Base-by-base conservation (phyloP, 805 yeast genomes). In the Dipodascus albidus region DNA sequence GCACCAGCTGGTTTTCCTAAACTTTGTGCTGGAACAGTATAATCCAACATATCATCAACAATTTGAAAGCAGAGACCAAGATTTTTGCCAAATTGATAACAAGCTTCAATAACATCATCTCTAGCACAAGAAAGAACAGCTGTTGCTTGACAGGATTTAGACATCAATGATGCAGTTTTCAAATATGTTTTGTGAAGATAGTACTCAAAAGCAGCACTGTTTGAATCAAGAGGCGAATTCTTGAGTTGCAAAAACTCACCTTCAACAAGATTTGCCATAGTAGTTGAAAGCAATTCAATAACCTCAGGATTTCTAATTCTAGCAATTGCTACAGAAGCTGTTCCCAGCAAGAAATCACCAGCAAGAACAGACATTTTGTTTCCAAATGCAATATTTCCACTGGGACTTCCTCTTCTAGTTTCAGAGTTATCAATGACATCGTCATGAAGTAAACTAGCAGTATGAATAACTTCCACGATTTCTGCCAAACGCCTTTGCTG, bases 221-320 rank as follows among this genome's bases (percentile, higher is more conserved):
- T 66, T 55, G 85, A 87, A 56, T 66, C 65, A 47, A 85, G 71
- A 4, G 90, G 93, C 0, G 96, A 88, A 70, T 93, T 93, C 62
- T 91, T 90, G 73, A 93, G 78, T 71, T 93, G 99, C 98, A 93
- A 93, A 67, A 93, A 91, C 71, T 93, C 99, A 51, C 99, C 99
- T 71, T 93, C 99, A 1, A 93, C 98, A 56, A 93, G 75, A 66
- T 93, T 93, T 11, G 98, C 99, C 65, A 93, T 93, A 31, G 96
- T 85, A 14, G 96, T 91, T 2, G 97, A 89, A 73, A 93, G 80
- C 57, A 93, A 75, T 71, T 93, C 99, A 55, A 89, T 90, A 49
- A 93, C 99, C 72, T 93, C 98, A n/a, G 96, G 91, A 67, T 93
- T 91, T 64, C 97, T 76, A 51, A 93, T 72, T 56, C 99, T 74